These are phyloP conservation scores for Cladosporium colombiae DNA, from an alignment of 2,329 filamentous ascomycete genomes.

Conservation along the genomic window DNA sequence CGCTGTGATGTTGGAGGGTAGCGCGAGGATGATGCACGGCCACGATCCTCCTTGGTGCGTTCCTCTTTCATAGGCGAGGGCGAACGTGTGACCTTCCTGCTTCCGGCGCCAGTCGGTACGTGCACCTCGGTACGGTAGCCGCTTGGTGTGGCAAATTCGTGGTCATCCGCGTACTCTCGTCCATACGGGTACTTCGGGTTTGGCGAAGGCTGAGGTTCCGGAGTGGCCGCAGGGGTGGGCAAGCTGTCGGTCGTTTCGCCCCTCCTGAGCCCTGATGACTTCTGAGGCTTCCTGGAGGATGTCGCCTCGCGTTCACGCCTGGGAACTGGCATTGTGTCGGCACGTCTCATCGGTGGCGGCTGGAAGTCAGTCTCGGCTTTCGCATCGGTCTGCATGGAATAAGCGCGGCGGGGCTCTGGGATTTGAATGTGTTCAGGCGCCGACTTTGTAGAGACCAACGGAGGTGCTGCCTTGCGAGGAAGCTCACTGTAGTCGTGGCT, in stretches of 20 bases:
- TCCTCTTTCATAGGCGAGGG: conserved; percentile 31
- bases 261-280: conserved; percentile 28
- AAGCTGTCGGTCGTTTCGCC: conserved; percentile 31
- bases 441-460: conserved; percentile 42
- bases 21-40: conserved; percentile 29
- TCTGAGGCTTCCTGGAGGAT: conserved; percentile 23
- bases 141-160: conserved; percentile 34
- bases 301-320: conserved; percentile 20
- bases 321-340: conserved; percentile 45
- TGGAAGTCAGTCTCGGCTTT: conserved; percentile 35
- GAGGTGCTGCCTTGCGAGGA: conserved; percentile 28
- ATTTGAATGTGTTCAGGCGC: conserved; percentile 35
- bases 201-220: conserved; percentile 26
- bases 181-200: conserved; percentile 29
- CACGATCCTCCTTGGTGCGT: conserved; percentile 10
- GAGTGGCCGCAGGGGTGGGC: conserved; percentile 32
- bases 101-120: conserved; percentile 20
- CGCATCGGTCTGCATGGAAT: conserved; percentile 32
- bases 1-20: conserved; percentile 25
- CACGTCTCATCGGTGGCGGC: conserved; percentile 41
- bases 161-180: conserved; percentile 34
- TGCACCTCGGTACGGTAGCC: conserved; percentile 33
- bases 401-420: conserved; percentile 27
- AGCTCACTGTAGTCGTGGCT: conserved; percentile 27
- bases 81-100: conserved; percentile 29